Conservation (phyloP, 768 basidiomycete genomes). For the Suillus ampliporus region DNA sequence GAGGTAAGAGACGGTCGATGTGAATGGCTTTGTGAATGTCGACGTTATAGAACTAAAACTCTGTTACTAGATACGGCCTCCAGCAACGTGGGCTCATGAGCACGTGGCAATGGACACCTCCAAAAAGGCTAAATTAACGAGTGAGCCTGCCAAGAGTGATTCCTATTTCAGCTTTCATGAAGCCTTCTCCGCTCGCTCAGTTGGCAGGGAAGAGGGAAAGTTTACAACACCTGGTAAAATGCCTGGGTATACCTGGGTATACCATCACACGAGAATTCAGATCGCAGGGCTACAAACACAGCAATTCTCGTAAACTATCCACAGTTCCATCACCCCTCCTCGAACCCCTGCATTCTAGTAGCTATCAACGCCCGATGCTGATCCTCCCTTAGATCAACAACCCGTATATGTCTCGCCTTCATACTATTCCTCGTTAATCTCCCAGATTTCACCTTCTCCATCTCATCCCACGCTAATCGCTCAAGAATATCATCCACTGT, state of each 20-base stretch:
- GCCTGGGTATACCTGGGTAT: slow-evolving; percentile 3
- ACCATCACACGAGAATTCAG: slow-evolving; percentile 11
- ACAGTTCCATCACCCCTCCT: slow-evolving; percentile 4
- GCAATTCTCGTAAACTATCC: slow-evolving; percentile 13
- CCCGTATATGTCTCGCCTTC: slow-evolving; percentile 48
- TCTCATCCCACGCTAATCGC: slow-evolving; percentile 40
- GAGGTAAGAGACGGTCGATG: slow-evolving; percentile 15
- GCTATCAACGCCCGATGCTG: slow-evolving; percentile 40
- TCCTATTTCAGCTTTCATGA: slow-evolving; percentile 14
- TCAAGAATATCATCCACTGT: slow-evolving; percentile 59
- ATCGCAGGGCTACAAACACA: slow-evolving; percentile 16
- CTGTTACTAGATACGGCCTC: slow-evolving; percentile 28
- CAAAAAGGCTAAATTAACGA: slow-evolving; percentile 29
- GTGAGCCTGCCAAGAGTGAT: slow-evolving; percentile 20
- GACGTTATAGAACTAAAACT: slow-evolving; percentile 37
- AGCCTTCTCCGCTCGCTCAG: slow-evolving; percentile 15
- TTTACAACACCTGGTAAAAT: slow-evolving; percentile 10
- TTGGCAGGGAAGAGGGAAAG: slow-evolving; percentile 15
- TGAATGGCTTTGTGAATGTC: slow-evolving; percentile 26
- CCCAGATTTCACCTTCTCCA: slow-evolving; percentile 35
- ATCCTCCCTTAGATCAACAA: slow-evolving; percentile 44
- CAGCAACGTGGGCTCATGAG: slow-evolving; percentile 34
- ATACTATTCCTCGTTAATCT: slow-evolving; percentile 66
- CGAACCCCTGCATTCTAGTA: slow-evolving; percentile 24
- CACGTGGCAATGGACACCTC: slow-evolving; percentile 34